Conservation (phyloP, 345 rosid genomes). For the Alliaria petiolata region DNA sequence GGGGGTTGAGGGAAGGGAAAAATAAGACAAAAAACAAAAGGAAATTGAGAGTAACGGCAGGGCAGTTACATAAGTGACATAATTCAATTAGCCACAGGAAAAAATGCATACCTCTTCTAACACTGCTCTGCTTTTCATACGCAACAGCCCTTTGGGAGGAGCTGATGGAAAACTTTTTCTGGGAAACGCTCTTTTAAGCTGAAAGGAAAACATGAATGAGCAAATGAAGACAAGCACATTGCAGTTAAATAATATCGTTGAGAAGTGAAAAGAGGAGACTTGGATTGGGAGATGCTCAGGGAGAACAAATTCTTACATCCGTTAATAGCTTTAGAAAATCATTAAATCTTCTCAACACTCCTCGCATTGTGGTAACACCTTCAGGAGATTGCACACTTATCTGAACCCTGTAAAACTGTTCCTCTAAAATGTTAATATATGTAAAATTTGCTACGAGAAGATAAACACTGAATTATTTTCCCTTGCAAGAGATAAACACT, state of each 20-base stretch:
- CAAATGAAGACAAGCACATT: too few species aligned
- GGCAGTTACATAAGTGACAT: background rate
- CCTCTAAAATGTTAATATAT: slow-evolving; percentile 16
- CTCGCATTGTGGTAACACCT: slow-evolving; percentile 66
- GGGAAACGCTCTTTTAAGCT: slow-evolving; percentile 81
- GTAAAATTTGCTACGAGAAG: slow-evolving; percentile 12
- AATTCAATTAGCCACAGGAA: background rate
- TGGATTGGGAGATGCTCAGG: background rate
- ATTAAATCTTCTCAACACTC: slow-evolving; percentile 88
- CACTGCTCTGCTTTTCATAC: slow-evolving; percentile 78
- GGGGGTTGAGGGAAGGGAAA: background rate
- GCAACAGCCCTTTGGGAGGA: slow-evolving; percentile 94
- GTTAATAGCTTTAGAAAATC: slow-evolving; percentile 78
- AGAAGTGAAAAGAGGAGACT: background rate
- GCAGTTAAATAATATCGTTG: background rate
- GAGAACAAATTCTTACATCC: slow-evolving; percentile 55
- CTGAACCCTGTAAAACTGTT: slow-evolving; percentile 99
- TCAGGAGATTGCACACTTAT: slow-evolving; percentile 87
- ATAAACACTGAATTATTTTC: slow-evolving; percentile 28
- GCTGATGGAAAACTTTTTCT: slow-evolving; percentile 76
- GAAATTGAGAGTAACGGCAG: slow-evolving; percentile 2
- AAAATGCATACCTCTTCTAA: slow-evolving; percentile 86
- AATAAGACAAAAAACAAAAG: background rate
- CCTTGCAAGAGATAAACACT: slow-evolving; percentile 28
- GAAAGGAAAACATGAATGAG: slow-evolving; percentile 32